These are phyloP conservation scores for Lotmaria passim DNA, from an alignment of 208 protist genomes.

Conservation along the genomic window DNA sequence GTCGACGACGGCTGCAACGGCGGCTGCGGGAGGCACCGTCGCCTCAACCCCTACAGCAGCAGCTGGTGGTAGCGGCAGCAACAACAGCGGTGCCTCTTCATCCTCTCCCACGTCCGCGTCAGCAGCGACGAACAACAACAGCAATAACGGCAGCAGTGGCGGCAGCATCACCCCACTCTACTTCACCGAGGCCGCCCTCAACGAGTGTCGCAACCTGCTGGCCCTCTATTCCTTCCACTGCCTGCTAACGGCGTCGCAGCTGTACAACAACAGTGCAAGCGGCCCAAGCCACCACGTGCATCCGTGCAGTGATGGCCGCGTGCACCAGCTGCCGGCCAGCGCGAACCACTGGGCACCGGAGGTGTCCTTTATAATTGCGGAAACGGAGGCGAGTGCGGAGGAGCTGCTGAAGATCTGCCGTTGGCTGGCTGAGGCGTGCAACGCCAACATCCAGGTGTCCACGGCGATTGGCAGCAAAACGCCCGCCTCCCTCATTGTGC, in stretches of 20 bases:
- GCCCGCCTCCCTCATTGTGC: constrained; percentile 25
- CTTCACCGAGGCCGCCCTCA: constrained; percentile 27
- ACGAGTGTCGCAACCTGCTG: constrained; percentile 54
- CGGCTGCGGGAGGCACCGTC: not conserved
- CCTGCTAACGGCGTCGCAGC: constrained; percentile 35
- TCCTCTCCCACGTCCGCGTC: not conserved
- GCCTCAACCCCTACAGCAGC: too few relatives aligned
- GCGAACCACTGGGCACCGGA: constrained; percentile 35
- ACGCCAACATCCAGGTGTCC: constrained; percentile 1
- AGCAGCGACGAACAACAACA: not conserved
- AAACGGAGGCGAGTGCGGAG: constrained; percentile 32
- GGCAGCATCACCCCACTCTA: constrained; percentile 34
- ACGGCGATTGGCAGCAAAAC: constrained; percentile 3
- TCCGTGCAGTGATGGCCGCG: constrained; percentile 19
- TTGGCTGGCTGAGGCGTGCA: constrained; percentile 19
- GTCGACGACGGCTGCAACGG: not conserved
- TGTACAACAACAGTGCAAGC: not conserved
- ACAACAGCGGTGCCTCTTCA: not conserved
- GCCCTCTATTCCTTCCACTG: constrained; percentile 61
- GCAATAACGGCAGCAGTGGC: too few relatives aligned
- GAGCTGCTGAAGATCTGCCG: constrained; percentile 29
- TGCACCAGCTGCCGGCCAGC: constrained; percentile 12
- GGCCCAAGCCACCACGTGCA: constrained; percentile 4
- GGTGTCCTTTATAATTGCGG: constrained; percentile 44
- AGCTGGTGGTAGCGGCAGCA: not conserved